Percentiles rank a stretch among this genome's conserved stretches.
These are phyloP conservation scores for Omphalea diandra DNA, from an alignment of 441 rosid genomes.

Conservation along the genomic window DNA sequence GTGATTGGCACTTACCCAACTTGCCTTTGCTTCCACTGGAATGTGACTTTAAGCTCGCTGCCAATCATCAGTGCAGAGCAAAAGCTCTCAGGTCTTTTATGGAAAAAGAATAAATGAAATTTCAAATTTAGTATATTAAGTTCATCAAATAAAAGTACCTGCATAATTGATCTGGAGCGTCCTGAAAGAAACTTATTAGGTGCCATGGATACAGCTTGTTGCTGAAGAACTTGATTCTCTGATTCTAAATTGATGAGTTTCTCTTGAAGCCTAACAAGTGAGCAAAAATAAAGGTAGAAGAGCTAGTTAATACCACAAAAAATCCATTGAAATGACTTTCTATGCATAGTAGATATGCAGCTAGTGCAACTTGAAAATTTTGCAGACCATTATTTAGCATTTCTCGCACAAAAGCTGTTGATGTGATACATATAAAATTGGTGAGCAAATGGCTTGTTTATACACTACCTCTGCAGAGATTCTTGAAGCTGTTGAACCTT, in stretches of 20 bases:
- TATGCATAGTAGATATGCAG: not conserved
- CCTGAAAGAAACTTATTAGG: conserved; percentile 98
- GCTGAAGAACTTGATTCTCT: conserved; percentile 91
- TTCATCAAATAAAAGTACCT: conserved; percentile 45
- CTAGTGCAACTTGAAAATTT: not conserved
- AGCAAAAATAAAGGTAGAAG: conserved; percentile 24
- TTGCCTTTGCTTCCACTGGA: conserved; percentile 52
- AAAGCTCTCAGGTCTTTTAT: conserved; percentile 19
- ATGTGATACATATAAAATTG: conserved; percentile 2
- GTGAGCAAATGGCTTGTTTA: conserved; percentile 3
- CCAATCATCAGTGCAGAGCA: conserved; percentile 27
- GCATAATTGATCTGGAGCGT: conserved; percentile 91
- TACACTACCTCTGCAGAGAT: conserved; percentile 64
- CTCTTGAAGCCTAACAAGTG: conserved; percentile 93
- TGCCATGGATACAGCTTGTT: conserved; percentile 96
- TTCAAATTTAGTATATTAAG: not conserved
- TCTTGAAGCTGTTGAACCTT: conserved; percentile 80
- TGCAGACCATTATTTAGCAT: not conserved
- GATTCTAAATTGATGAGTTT: conserved; percentile 85
- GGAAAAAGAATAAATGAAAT: conserved; percentile 13
- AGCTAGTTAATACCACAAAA: conserved; percentile 21
- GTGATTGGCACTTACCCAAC: conserved; percentile 45
- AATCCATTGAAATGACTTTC: conserved; percentile 14
- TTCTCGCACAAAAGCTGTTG: not conserved
- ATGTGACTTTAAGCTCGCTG: conserved; percentile 89